phyloP scores from a whole-genome alignment of 2,329 filamentous ascomycete genomes.

The Aureobasidium sp. region DNA sequence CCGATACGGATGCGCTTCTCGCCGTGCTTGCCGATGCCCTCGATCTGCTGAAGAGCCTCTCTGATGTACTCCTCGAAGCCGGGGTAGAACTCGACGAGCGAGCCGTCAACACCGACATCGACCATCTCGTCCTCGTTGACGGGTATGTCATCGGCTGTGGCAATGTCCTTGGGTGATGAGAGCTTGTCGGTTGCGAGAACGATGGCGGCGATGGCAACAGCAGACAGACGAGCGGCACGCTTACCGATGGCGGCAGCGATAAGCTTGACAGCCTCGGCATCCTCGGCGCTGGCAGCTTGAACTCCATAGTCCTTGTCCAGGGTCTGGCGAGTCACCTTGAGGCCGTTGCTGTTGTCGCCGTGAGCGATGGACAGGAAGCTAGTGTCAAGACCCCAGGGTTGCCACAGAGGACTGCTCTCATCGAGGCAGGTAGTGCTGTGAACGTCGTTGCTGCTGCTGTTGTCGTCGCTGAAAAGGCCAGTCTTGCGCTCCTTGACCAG shows the following conservation, averaged over 20 bases:
- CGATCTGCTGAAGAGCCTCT: constrained; percentile 67
- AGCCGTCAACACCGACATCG: constrained; percentile 91
- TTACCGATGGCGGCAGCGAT: constrained; percentile 78
- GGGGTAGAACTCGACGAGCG: constrained; percentile 91
- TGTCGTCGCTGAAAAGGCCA: constrained; percentile 67
- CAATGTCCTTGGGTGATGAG: constrained; percentile 28
- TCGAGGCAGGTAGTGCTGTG: constrained; percentile 62
- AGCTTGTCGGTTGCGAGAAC: constrained; percentile 74
- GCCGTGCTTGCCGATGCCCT: constrained; percentile 67
- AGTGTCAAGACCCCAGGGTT: constrained; percentile 85
- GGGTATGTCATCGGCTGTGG: constrained; percentile 22
- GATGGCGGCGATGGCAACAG: constrained; percentile 78
- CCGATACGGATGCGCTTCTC: constrained; percentile 87
- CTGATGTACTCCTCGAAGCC: constrained; percentile 83
- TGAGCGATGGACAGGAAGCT: constrained; percentile 82
- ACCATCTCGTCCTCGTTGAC: constrained; percentile 57
- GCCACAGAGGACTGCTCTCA: constrained; percentile 58
- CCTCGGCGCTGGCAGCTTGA: constrained; percentile 67
- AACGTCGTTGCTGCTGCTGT: constrained; percentile 60
- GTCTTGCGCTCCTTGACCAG: constrained; percentile 60
- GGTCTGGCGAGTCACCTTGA: constrained; percentile 66
- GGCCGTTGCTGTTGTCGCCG: constrained; percentile 64
- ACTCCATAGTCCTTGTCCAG: constrained; percentile 71
- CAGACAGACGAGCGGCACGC: constrained; percentile 78
- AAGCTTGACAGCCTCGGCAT: constrained; percentile 79